Conservation (phyloP, 208 protist species). For the Naegleria gruberi region DNA sequence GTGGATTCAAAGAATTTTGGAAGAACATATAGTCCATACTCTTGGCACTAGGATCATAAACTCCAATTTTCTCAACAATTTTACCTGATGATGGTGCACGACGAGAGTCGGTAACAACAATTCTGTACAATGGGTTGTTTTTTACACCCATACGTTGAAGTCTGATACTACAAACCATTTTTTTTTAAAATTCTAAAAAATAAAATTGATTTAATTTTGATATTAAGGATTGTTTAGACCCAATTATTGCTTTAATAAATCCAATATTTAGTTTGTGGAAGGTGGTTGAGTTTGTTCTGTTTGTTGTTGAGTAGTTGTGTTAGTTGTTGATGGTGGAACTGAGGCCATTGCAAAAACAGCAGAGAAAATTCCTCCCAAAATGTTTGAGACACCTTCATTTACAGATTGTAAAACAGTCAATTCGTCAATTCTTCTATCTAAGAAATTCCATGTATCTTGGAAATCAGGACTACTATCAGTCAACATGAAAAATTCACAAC, state of each 20-base stretch:
- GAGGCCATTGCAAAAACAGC: background rate
- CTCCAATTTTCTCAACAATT: conserved; percentile 4
- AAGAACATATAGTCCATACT: background rate
- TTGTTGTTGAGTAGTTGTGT: background rate
- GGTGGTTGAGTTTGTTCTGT: background rate
- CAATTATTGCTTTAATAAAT: too few relatives aligned
- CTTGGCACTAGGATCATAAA: background rate
- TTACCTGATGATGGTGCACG: background rate
- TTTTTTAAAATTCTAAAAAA: background rate
- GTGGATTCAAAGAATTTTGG: background rate
- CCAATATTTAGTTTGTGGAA: background rate
- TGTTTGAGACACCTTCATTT: background rate
- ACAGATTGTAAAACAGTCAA: background rate
- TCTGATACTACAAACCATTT: background rate
- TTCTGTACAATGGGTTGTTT: background rate
- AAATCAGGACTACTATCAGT: background rate
- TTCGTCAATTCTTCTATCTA: conserved; percentile 6
- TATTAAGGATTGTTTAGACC: too few relatives aligned
- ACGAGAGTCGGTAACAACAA: background rate
- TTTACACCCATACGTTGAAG: background rate
- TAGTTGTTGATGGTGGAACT: background rate
- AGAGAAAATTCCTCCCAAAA: background rate
- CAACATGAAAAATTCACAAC: conserved; percentile 1
- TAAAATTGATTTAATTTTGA: too few relatives aligned
- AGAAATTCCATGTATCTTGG: background rate